phyloP scores from a whole-genome alignment of 768 basidiomycete genomes.

The Lentinula sp. region DNA sequence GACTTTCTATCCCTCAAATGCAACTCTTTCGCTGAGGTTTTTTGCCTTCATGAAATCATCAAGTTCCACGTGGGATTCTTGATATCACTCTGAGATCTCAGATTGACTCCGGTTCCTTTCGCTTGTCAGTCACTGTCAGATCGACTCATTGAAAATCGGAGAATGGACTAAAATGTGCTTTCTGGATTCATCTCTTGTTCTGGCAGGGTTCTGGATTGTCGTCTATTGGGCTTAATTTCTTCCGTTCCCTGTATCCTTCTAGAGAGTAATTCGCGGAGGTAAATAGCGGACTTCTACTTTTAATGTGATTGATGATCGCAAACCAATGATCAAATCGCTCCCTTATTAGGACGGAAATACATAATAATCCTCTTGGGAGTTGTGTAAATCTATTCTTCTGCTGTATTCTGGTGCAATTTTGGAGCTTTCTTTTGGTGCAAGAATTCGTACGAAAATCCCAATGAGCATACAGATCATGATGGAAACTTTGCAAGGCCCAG shows the following conservation, averaged over 20 bases:
- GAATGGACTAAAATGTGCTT: not conserved
- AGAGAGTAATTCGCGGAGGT: not conserved
- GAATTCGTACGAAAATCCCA: not conserved
- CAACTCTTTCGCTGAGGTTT: not conserved
- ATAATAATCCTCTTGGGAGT: too few species aligned
- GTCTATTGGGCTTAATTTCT: not conserved
- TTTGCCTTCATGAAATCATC: not conserved
- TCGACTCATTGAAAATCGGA: not conserved
- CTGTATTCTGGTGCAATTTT: not conserved
- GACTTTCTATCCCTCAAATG: not conserved
- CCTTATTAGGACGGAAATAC: not conserved
- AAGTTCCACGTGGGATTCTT: slow-evolving; percentile 3
- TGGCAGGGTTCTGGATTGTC: not conserved
- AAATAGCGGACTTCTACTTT: not conserved
- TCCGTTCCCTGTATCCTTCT: not conserved
- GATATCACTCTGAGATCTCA: slow-evolving; percentile 3
- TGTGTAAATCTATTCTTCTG: not conserved
- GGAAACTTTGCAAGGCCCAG: not conserved
- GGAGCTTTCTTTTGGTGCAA: not conserved
- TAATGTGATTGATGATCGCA: not conserved
- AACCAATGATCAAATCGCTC: not conserved
- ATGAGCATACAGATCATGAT: not conserved
- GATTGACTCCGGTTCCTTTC: slow-evolving; percentile 7
- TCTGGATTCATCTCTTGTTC: not conserved
- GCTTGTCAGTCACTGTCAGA: not conserved